A percentile compares a stretch with the other conserved stretches of the same genome.
phyloP scores from a whole-genome alignment of 2,329 filamentous ascomycete species.

The Talaromyces amestolkiae region DNA sequence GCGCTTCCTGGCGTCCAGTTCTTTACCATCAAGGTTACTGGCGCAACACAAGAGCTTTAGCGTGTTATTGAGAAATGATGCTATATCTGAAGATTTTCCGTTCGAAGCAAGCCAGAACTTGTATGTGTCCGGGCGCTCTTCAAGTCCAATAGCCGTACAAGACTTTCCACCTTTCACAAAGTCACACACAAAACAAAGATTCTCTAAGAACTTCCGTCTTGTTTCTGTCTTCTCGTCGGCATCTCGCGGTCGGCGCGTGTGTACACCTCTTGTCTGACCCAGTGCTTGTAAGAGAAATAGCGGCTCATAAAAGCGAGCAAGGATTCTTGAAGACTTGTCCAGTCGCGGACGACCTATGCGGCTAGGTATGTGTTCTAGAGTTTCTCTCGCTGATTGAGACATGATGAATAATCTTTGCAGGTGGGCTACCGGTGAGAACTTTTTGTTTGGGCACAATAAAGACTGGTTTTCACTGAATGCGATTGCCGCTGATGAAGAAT shows the following conservation, averaged over 20 bases:
- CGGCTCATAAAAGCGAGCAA: conserved; percentile 10
- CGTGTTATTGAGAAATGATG: conserved; percentile 31
- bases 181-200: conserved; percentile 49
- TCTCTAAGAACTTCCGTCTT: conserved; percentile 36
- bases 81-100: conserved; percentile 23
- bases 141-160: conserved; percentile 47
- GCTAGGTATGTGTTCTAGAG: conserved; percentile 4
- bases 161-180: conserved; percentile 47
- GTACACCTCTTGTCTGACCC: conserved; percentile 34
- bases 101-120: conserved; percentile 50
- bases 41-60: conserved; percentile 24
- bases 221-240: conserved; percentile 10
- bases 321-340: conserved; percentile 2
- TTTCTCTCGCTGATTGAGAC: background rate
- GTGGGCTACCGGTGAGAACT: background rate
- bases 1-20: background rate
- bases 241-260: conserved; percentile 15
- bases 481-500: background rate
- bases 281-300: conserved; percentile 23
- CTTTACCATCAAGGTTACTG: background rate
- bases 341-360: conserved; percentile 3
- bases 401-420: background rate
- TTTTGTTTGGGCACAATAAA: background rate
- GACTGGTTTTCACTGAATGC: background rate
- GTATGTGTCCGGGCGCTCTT: conserved; percentile 33